These are phyloP conservation scores for Fusarium sublunatum DNA, from an alignment of 2,329 filamentous ascomycete species.

Conservation along the genomic window DNA sequence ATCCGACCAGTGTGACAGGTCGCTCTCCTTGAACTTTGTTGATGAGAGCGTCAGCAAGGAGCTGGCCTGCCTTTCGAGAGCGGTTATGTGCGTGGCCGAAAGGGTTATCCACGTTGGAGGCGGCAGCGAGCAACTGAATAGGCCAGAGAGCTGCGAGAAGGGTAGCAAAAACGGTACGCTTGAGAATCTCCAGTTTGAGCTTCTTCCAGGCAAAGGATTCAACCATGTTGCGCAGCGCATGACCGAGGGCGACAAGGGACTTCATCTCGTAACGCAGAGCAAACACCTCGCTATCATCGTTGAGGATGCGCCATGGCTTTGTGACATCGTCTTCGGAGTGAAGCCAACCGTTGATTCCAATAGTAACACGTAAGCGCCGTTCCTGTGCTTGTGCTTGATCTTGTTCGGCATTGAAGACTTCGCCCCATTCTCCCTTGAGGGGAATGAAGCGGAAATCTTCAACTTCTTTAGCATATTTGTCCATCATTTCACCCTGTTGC, in stretches of 20 bases:
- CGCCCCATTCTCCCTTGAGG: conserved; percentile 63
- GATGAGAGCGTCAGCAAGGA: conserved; percentile 84
- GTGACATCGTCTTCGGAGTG: conserved; percentile 79
- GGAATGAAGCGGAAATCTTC: conserved; percentile 85
- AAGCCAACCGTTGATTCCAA: conserved; percentile 90
- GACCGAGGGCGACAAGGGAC: conserved; percentile 79
- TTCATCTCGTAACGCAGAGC: conserved; percentile 86
- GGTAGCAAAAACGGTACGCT: conserved; percentile 75
- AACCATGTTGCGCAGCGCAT: conserved; percentile 77
- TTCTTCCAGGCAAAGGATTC: conserved; percentile 79
- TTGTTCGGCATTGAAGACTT: conserved; percentile 32
- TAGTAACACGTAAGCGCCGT: conserved; percentile 78
- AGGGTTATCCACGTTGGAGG: conserved; percentile 80
- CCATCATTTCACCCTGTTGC: conserved; percentile 78
- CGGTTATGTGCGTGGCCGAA: conserved; percentile 81
- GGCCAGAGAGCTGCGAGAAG: conserved; percentile 78
- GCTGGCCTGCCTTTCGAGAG: conserved; percentile 81
- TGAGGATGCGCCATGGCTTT: conserved; percentile 81
- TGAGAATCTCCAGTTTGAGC: conserved; percentile 79
- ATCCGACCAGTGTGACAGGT: conserved; percentile 82
- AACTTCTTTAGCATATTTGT: conserved; percentile 87
- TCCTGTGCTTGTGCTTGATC: conserved; percentile 45
- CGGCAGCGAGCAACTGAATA: conserved; percentile 72
- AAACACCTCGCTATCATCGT: conserved; percentile 80
- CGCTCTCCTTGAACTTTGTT: conserved; percentile 85